Evolutionary conservation across 371 early-diverging fungal species (phyloP).

Genomic region (Zancudomyces culisetae): DNA sequence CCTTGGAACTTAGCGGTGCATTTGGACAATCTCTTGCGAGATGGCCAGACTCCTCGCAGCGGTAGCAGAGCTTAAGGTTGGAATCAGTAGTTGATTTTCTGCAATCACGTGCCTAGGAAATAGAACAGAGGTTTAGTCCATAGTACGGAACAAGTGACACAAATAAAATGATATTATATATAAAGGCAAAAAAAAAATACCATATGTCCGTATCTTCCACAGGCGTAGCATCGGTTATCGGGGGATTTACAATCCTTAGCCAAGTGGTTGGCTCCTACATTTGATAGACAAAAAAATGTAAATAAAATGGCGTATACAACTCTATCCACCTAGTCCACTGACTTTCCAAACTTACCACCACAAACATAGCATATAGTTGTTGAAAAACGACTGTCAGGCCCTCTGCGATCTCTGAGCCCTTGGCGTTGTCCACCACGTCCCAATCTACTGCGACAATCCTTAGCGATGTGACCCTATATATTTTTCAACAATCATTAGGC

Average conservation of each 20-base stretch:
- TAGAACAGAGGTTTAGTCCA: neutral
- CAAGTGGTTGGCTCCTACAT: neutral
- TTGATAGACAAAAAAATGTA: neutral
- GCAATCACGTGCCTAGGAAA: neutral
- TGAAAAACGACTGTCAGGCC: neutral
- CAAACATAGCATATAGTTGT: neutral
- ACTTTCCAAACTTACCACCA: neutral
- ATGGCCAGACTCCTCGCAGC: neutral
- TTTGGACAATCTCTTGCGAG: neutral
- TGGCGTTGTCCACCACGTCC: neutral
- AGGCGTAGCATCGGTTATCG: neutral
- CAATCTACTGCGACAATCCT: neutral
- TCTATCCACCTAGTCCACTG: neutral
- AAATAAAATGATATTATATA: neutral
- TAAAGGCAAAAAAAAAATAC: neutral
- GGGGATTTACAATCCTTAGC: neutral
- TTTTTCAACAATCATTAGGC: no score
- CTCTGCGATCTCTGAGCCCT: neutral
- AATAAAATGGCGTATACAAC: neutral
- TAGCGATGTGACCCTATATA: neutral
- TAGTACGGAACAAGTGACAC: neutral
- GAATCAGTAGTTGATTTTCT: neutral
- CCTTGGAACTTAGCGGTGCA: no score
- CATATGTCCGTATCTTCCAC: neutral
- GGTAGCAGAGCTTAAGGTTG: neutral